A percentile compares a stretch with the other conserved stretches of the same genome.
These are phyloP conservation scores for Viridothelium virens DNA, from an alignment of 495 filamentous ascomycete genomes.

Conservation along the genomic window DNA sequence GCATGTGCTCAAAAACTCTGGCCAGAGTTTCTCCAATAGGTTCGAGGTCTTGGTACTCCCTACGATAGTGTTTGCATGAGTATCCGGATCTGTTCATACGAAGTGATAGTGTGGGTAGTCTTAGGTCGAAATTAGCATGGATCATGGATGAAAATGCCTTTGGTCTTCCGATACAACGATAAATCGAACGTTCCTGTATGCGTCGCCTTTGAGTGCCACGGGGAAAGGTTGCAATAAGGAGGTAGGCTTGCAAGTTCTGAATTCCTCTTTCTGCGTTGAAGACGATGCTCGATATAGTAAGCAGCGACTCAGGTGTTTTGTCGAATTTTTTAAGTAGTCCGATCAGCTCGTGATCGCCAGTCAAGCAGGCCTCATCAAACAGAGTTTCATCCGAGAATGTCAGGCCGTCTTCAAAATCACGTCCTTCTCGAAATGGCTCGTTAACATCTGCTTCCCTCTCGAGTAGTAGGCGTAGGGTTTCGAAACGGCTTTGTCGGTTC, in stretches of 20 bases:
- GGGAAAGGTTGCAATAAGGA: not conserved
- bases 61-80: no score
- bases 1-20: not conserved
- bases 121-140: slow-evolving; percentile 4
- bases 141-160: not conserved
- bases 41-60: not conserved
- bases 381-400: not conserved
- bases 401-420: not conserved
- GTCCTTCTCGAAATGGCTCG: not conserved
- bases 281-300: slow-evolving; percentile 3
- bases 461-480: not conserved
- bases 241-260: not conserved
- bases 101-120: not conserved
- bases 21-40: not conserved
- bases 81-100: no score
- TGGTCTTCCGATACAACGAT: not conserved
- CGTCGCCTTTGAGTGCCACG: not conserved
- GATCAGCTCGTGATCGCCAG: not conserved
- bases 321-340: not conserved
- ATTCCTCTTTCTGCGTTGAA: slow-evolving; percentile 2
- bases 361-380: slow-evolving; percentile 2
- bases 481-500: not conserved
- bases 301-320: not conserved
- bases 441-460: slow-evolving; percentile 3
- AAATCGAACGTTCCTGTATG: not conserved